These are phyloP conservation scores for Gossypium lobatum DNA, from an alignment of 441 rosid genomes.

Conservation along the genomic window DNA sequence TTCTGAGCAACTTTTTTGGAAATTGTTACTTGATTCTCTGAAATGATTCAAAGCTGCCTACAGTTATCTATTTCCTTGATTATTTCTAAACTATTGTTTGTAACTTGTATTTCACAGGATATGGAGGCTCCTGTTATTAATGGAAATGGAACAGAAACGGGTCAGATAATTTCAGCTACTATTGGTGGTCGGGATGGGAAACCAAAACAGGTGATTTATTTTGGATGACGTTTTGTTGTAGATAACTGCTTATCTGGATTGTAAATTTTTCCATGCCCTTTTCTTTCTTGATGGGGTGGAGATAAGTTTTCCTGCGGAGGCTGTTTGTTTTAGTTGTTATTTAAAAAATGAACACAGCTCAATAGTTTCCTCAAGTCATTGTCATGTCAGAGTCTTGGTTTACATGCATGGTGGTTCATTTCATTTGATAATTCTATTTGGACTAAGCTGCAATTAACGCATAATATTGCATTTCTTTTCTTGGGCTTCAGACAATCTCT, in stretches of 20 bases:
- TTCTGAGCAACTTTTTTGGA: not conserved
- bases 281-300: not conserved
- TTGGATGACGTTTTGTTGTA: slow-evolving; percentile 7
- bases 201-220: slow-evolving; percentile 73
- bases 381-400: not conserved
- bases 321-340: not conserved
- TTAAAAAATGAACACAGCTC: not conserved
- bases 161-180: slow-evolving; percentile 74
- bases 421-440: slow-evolving; percentile 5
- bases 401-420: not conserved
- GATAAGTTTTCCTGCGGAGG: not conserved
- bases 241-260: slow-evolving; percentile 5
- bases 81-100: slow-evolving; percentile 8
- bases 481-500: slow-evolving; percentile 55
- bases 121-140: slow-evolving; percentile 55
- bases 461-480: slow-evolving; percentile 12
- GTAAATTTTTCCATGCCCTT: not conserved
- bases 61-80: not conserved
- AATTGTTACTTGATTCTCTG: not conserved
- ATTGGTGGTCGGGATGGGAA: slow-evolving; percentile 78
- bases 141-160: slow-evolving; percentile 77
- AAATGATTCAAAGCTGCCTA: not conserved
- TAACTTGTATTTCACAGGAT: slow-evolving; percentile 41
- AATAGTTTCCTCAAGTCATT: not conserved
- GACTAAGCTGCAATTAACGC: not conserved